Conservation (phyloP, 2,329 filamentous ascomycete genomes). For the Beauveria sp. region DNA sequence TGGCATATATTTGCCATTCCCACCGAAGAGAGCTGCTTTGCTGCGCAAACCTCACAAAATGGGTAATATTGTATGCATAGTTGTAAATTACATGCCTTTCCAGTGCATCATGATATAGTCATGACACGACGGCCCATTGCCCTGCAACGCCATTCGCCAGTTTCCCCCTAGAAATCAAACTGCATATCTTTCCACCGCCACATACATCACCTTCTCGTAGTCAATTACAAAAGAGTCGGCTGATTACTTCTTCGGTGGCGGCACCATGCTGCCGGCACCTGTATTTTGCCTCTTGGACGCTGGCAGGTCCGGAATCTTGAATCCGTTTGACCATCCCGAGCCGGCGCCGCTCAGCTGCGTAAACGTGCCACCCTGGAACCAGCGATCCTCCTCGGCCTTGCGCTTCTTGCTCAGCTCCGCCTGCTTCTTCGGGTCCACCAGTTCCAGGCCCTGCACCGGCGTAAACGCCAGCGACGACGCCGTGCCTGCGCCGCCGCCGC, state of each 20-base stretch:
- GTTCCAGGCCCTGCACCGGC: constrained; percentile 86
- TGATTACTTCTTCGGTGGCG: constrained; percentile 9
- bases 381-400: constrained; percentile 89
- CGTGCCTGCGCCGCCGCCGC: constrained; percentile 50
- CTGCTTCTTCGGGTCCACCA: constrained; percentile 87
- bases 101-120: background rate
- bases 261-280: constrained; percentile 44
- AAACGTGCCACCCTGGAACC: constrained; percentile 97
- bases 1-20: background rate
- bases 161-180: background rate
- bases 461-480: constrained; percentile 88
- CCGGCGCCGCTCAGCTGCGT: constrained; percentile 59
- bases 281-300: constrained; percentile 66
- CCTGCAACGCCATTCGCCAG: constrained; percentile 3
- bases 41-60: background rate
- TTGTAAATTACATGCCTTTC: background rate
- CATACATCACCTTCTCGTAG: background rate
- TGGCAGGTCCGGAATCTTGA: constrained; percentile 76
- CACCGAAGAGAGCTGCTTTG: background rate
- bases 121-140: background rate
- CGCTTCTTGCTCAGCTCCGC: constrained; percentile 83
- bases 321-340: constrained; percentile 38
- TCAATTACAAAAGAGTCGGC: background rate
- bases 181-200: background rate
- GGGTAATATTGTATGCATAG: background rate